Evolutionary conservation across 2,329 filamentous ascomycete genomes (phyloP).

Genomic region (Fulvia fulva): DNA sequence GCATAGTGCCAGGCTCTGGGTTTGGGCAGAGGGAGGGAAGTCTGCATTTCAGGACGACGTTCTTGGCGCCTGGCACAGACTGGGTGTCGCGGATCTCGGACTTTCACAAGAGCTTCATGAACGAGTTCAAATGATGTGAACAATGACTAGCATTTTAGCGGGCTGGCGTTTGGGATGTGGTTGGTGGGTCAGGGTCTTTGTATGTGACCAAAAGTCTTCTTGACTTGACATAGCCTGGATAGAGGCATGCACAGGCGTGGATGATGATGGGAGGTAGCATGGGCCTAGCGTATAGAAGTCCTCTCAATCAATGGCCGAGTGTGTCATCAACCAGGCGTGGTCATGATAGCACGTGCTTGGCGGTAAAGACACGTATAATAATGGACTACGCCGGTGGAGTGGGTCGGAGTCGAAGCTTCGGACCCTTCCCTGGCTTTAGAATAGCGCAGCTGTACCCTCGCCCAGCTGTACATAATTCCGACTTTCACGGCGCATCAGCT

Average conservation of each 20-base stretch:
- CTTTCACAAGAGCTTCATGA: constrained; percentile 90
- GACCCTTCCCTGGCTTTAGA: not conserved
- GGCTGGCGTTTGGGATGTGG: not conserved
- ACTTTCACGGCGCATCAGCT: not conserved
- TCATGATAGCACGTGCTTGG: not conserved
- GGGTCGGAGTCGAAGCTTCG: too few species aligned
- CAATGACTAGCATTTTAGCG: not conserved
- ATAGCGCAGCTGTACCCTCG: not conserved
- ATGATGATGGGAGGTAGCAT: not conserved
- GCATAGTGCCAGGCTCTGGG: constrained; percentile 84
- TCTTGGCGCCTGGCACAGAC: constrained; percentile 91
- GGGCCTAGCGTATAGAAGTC: not conserved
- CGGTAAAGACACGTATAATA: not conserved
- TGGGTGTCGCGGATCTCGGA: constrained; percentile 84
- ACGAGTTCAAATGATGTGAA: constrained; percentile 57
- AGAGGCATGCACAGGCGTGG: too few species aligned
- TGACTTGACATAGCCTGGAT: not conserved
- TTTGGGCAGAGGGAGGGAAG: constrained; percentile 93
- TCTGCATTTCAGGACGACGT: constrained; percentile 93
- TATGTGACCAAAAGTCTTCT: not conserved
- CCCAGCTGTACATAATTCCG: not conserved
- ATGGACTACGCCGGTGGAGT: too few species aligned
- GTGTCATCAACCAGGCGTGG: too few species aligned
- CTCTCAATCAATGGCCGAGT: too few species aligned
- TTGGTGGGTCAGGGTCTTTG: not conserved